Base-by-base conservation (phyloP, 805 yeast genomes). In the Candida broadrunensis region DNA sequence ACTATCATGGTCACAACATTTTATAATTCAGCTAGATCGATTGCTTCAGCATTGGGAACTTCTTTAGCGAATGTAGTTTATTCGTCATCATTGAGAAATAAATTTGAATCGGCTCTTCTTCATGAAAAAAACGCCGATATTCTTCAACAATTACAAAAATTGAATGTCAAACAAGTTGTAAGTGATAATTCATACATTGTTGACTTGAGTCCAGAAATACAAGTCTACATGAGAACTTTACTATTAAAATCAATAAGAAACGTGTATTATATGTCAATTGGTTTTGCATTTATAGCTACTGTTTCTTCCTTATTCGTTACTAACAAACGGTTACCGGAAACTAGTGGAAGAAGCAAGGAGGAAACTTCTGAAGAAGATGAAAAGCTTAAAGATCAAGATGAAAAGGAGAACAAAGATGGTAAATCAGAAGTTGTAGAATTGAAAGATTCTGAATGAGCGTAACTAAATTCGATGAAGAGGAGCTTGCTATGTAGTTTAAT, bases 1-100 rank as follows among this genome's bases (percentile, higher is more conserved):
- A 63, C 67, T 5, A 73, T 78, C 34, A 52, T 77, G 55, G 64
- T 76, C 2, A 75, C 81, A 4, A 56, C 79, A 0, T 61, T 69
- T 35, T 41, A 73, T 41, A 65, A 66, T 45, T 75, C 74, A 49
- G 53, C 55, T n/a, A 68, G 82, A 47, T 55, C 73, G 1, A 45
- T 77, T 14, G 76, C 75, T 15, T 73, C 75, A 34, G 64, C 80
- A 1, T 25, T 78, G 18, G 69, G 74, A 20, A 61, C 73, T 3
- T 48, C 35, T 20, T 35, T 44, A 20, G 37, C 39, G n/a, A 44
- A 44, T 37, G 80, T 2, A 27, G 45, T 44, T 8, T 44, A 41
- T 29, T 38, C 39, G n/a, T 18, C 40, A 11, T 41, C 47, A 14
- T 44, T 49, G 18, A 39, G 38, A 7, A 45, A 44, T 25, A 39